phyloP scores from a whole-genome alignment of 257 asterid species.

The Jacaranda copaia region DNA sequence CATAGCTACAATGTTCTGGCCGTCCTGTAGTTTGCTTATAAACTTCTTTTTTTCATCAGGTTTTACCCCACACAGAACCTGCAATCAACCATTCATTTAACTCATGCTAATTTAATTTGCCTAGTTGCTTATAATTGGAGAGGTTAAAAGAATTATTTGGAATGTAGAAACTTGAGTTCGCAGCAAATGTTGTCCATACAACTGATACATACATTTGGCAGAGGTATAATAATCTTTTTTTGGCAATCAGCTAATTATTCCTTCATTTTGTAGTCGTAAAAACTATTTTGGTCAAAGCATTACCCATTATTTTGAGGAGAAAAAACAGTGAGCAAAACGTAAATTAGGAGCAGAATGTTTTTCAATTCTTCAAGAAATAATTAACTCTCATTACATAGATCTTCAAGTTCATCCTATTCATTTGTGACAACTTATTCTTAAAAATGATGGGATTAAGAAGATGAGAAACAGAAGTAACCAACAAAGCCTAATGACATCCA shows the following conservation, averaged over 20 bases:
- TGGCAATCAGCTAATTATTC: background rate
- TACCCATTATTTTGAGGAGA: constrained; percentile 14
- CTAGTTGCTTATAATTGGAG: constrained; percentile 18
- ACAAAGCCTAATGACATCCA: background rate
- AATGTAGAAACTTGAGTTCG: background rate
- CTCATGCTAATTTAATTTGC: background rate
- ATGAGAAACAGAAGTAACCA: background rate
- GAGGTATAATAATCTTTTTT: background rate
- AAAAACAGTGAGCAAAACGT: background rate
- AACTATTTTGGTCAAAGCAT: background rate
- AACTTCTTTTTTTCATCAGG: constrained; percentile 88
- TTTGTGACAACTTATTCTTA: constrained; percentile 7
- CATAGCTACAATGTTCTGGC: constrained; percentile 88
- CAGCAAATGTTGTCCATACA: background rate
- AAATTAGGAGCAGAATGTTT: background rate
- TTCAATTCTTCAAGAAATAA: background rate
- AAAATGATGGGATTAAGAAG: background rate
- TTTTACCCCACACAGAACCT: constrained; percentile 88
- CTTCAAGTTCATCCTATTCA: constrained; percentile 13
- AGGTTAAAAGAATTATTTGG: background rate
- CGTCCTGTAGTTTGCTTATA: constrained; percentile 70
- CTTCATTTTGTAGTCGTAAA: background rate
- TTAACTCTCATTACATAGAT: background rate
- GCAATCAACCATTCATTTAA: constrained; percentile 44
- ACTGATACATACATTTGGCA: background rate